Base-by-base conservation (phyloP, 2,329 filamentous ascomycete genomes). In the Cordyceps farinosa region DNA sequence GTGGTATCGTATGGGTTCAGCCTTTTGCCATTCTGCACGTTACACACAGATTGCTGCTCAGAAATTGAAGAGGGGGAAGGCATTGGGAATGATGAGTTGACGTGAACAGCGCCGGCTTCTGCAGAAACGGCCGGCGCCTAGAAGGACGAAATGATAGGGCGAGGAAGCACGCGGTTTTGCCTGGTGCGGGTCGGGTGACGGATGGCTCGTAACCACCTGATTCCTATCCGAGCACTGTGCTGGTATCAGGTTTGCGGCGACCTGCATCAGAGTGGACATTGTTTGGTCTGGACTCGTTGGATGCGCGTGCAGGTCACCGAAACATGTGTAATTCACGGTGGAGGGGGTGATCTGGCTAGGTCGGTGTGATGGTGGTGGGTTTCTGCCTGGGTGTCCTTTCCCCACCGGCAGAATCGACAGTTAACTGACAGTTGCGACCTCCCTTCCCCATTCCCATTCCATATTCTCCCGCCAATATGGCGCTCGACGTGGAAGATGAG, bases 251-350 rank as follows among this genome's bases (percentile, higher is more conserved):
- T 55, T 22, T 22, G 15, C 27, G 11, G 45, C 22, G 45, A 51
- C 32, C 56, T 59, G 27, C 56, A 59, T 51, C 47, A 60, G 15
- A 52, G 32, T 60, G 47, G 57, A 52, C 57, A 60, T 60, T 44
- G 27, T 52, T 60, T 60, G 27, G 47, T 51, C 15, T 13, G 17
- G 17, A 45, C 4, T 10, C 36, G 36, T 38, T 38, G 36, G 36
- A 38, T 38, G 36, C 36, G 36, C 1, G 4, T 38, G 36, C 36
- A 38, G 36, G 36, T 38, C 36, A 1, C 22, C 22, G 22, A 22
- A 22, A 22, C 22, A 22, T 22, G 1, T 22, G 22, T 1, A 22
- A 22, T 22, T 22, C 36, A 38, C 36, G 36, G 36, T 38, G 36
- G 36, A 9, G 9, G 36, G 36, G 36, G 10, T 38, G 36, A 38